Evolutionary conservation across 1,139 yeast genomes (phyloP), one percentile per base, ranked within the genome.

Genomic region (Blastobotrys capitulatus): DNA sequence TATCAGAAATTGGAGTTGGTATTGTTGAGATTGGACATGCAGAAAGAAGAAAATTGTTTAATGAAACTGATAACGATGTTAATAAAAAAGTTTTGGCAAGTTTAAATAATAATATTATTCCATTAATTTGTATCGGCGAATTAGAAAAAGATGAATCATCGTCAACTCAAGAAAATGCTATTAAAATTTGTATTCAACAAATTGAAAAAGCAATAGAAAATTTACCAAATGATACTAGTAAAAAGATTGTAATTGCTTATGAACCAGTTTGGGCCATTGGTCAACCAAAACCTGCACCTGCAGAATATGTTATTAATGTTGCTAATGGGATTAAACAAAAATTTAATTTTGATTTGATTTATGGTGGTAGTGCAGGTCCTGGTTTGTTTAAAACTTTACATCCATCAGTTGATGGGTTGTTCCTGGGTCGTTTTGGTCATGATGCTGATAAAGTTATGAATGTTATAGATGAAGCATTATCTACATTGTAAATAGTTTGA

Each of bases 241-340:
- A n/a, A n/a, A n/a, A 22, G 6, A 75, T 87, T 58, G 92, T 87
- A 54, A 76, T 87, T 70, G 96, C 96, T 60, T 87, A 87, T 73
- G 96, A 87, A 73, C 96, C 96, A 58, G 90, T 87, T 60, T 87
- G 96, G 96, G 96, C 96, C 57, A 87, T 87, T 63, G 96, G 96
- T 73, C 85, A 62, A 43, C 59, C 60, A 2, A 41, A 52, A 32
- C 66, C 66, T 1, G 66, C 66, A 7, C 56, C 53, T 12, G 42
- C 60, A 2, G 53, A 44, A 6, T 58, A 62, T 48, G 62, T 62
- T 38, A 56, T 52, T 31, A 53, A 52, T 20, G 65, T 62, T 7
- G 57, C 56, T 10, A 44, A 46, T 16, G 59, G 60, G 2, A 52
- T 62, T 27, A 52, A 57, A 34, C 34, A 36, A 9, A 46, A 54